Conservation (phyloP, 345 rosid species). For the Melaleuca quinquenervia region DNA sequence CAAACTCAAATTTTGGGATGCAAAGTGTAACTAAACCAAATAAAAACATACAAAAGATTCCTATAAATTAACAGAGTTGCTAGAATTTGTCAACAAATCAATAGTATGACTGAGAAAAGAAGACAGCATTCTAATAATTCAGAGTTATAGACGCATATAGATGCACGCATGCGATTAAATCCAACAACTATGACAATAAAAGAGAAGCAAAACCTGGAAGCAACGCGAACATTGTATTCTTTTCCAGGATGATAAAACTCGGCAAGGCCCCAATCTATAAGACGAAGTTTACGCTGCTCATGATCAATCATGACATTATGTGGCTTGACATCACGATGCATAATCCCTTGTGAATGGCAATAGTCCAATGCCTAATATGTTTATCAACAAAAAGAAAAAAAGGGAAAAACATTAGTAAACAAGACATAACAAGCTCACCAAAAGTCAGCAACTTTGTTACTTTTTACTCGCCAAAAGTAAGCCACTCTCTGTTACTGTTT, state of each 20-base stretch:
- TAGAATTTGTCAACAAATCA: neutral
- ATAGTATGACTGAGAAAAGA: neutral
- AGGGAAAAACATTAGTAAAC: neutral
- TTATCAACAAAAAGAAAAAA: neutral
- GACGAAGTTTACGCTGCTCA: slow-evolving; percentile 84
- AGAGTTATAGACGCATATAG: neutral
- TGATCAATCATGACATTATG: slow-evolving; percentile 99
- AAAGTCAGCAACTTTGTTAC: neutral
- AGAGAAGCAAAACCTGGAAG: slow-evolving; percentile 58
- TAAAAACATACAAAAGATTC: neutral
- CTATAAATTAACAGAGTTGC: neutral
- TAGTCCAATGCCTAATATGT: slow-evolving; percentile 78
- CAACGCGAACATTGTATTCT: slow-evolving; percentile 96
- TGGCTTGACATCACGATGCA: slow-evolving; percentile 99
- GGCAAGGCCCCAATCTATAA: slow-evolving; percentile 98
- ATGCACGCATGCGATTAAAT: neutral
- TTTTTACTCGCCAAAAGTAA: neutral
- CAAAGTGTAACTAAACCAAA: neutral
- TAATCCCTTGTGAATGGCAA: slow-evolving; percentile 97
- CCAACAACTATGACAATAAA: neutral
- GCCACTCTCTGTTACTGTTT: neutral
- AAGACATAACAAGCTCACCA: neutral
- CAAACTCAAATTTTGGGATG: neutral
- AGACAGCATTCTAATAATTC: neutral
- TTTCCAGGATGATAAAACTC: slow-evolving; percentile 97